Evolutionary conservation across 1,284 basidiomycete species (phyloP).

Genomic region (Agaricales sp.): DNA sequence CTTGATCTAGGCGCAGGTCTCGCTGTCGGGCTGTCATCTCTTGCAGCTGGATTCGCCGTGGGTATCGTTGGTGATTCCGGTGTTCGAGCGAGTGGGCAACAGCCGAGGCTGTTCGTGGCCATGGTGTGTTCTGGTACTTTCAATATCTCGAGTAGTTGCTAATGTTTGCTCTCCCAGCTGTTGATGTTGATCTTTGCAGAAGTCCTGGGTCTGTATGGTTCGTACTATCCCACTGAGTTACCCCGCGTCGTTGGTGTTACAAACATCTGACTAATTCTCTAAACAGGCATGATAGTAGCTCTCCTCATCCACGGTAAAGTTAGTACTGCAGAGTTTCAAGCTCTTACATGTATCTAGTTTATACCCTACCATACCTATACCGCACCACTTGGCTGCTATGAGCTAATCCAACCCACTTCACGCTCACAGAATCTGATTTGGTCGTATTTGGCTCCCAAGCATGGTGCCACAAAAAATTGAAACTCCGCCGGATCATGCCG

Average conservation of each 20-base stretch:
- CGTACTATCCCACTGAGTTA: conserved; percentile 6
- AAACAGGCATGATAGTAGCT: conserved; percentile 76
- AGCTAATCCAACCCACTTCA: too few species aligned
- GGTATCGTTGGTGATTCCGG: conserved; percentile 96
- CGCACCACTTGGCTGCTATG: not conserved
- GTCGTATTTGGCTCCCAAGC: not conserved
- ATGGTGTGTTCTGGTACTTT: conserved; percentile 34
- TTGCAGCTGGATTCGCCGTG: conserved; percentile 87
- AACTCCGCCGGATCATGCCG: conserved; percentile 1
- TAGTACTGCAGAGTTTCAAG: not conserved
- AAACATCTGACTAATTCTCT: too few species aligned
- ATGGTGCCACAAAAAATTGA: not conserved
- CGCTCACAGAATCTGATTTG: too few species aligned
- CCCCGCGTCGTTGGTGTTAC: not conserved
- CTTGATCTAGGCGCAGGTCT: conserved; percentile 87
- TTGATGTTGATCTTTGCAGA: conserved; percentile 80
- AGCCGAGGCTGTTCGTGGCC: conserved; percentile 89
- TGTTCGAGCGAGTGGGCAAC: conserved; percentile 84
- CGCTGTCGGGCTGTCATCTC: conserved; percentile 79
- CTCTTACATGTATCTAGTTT: not conserved
- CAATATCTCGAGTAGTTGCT: not conserved
- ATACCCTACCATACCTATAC: not conserved
- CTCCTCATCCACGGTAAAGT: conserved; percentile 48
- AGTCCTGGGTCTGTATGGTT: conserved; percentile 72
- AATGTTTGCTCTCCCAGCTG: conserved; percentile 27